Evolutionary conservation across 1,284 basidiomycete genomes (phyloP).

Genomic region (Ceratobasidium sp.): DNA sequence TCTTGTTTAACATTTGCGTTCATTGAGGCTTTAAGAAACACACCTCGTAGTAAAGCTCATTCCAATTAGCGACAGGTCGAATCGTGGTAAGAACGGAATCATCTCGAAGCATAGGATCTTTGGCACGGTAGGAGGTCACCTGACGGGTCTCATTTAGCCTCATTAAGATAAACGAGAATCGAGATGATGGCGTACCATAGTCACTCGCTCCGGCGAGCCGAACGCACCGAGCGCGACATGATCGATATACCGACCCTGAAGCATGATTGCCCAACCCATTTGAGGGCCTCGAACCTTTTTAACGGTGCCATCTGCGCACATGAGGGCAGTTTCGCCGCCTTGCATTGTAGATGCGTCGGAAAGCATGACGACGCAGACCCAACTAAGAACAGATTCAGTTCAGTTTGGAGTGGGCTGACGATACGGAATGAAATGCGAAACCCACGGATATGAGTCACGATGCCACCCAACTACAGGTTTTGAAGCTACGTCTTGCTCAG

Average conservation of each 20-base stretch:
- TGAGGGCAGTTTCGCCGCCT: constrained; percentile 54
- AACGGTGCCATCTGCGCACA: constrained; percentile 51
- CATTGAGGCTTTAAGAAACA: not conserved
- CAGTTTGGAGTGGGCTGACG: too few species aligned
- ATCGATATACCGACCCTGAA: constrained; percentile 53
- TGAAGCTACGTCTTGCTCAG: not conserved
- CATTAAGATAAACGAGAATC: not conserved
- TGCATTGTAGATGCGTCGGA: constrained; percentile 50
- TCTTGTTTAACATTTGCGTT: constrained; percentile 38
- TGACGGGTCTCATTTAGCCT: not conserved
- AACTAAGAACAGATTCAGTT: too few species aligned
- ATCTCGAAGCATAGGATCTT: constrained; percentile 50
- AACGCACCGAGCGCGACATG: constrained; percentile 52
- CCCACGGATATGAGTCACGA: constrained; percentile 32
- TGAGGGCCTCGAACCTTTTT: constrained; percentile 53
- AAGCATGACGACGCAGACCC: constrained; percentile 54
- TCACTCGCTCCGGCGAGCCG: constrained; percentile 53
- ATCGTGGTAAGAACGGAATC: constrained; percentile 52
- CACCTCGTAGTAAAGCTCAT: constrained; percentile 47
- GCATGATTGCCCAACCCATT: constrained; percentile 52
- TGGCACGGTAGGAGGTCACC: constrained; percentile 54
- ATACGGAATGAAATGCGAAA: not conserved
- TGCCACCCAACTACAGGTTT: constrained; percentile 44
- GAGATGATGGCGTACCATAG: constrained; percentile 46
- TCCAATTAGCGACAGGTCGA: constrained; percentile 49